phyloP scores from a whole-genome alignment of 73 alveolate genomes.

The Tetrahymena borealis region DNA sequence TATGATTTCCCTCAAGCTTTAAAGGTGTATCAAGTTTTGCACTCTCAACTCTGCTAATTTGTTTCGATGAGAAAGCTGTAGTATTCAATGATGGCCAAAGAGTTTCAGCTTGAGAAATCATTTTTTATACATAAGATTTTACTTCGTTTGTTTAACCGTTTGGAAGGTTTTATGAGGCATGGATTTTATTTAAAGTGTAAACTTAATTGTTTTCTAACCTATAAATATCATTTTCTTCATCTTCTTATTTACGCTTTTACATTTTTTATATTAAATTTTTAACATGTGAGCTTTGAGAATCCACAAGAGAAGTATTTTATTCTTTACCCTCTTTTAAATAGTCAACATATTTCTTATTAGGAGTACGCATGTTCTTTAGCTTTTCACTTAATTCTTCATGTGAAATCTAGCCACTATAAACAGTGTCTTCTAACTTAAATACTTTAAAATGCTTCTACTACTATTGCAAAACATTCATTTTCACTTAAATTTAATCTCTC shows the following conservation, averaged over 20 bases:
- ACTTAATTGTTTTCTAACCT: background rate
- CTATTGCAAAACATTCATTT: background rate
- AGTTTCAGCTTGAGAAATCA: background rate
- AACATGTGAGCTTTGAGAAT: background rate
- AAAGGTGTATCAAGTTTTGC: background rate
- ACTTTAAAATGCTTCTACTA: background rate
- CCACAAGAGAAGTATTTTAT: too few species aligned
- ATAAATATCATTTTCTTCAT: background rate
- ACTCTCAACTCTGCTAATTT: background rate
- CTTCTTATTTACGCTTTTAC: background rate
- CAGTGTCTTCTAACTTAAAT: background rate
- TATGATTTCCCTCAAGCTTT: background rate
- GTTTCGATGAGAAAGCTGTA: background rate
- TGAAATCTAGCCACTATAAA: background rate
- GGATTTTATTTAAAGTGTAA: background rate
- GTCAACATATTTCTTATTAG: background rate
- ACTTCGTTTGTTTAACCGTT: background rate
- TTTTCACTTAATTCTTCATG: background rate
- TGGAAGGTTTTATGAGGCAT: background rate
- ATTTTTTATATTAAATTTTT: background rate
- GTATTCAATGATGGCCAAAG: background rate
- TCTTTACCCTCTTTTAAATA: background rate
- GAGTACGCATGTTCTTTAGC: background rate
- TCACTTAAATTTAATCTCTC: background rate
- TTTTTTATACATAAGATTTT: background rate